Base-by-base conservation (phyloP, 768 basidiomycete genomes). In the Hypsizygus marmoreus region DNA sequence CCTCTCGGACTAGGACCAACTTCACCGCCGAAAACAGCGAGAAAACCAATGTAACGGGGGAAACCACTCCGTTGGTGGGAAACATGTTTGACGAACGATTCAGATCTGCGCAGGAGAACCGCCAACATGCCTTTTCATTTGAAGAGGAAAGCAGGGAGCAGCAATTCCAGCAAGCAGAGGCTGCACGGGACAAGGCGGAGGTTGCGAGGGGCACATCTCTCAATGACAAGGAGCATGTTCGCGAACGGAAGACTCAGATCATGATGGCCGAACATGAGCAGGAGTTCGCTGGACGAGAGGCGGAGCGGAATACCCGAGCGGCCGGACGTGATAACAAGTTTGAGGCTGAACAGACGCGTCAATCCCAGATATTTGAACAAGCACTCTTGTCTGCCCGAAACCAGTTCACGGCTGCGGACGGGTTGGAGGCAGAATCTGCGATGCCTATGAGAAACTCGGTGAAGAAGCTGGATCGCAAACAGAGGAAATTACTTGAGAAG, bases 131-230 rank as follows among this genome's bases (percentile, higher is more conserved):
- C 7, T 43, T 43, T 37, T 19, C 39, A 16, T 29, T 31, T 3
- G 41, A 43, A 8, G 47, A 49, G 24, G 22, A 14, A 3, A 2
- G 39, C 28, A 30, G 41, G 17, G 28, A 49, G 16, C 12, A 32
- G 11, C 30, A 36, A 6, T 49, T 49, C 36, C 28, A 38, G 22
- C 28, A n/a, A n/a, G 24, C 36, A 11, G 47, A 49, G 22, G 28
- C 29, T 8, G 41, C 17, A 12, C 26, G 47, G n/a, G 36, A 49
- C 2, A 29, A 13, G 3, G 35, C 28, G 2, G 47, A 43, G 32
- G 36, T 10, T 8, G 34, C 32, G 17, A 43, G 47, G 23, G 14
- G 11, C 4, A 25, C 19, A 12, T 3, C 16, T 2, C 43, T 32
- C 12, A 23, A 31, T 1, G n/a, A 43, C 13, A 49, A 43, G 12